Conservation (phyloP, 2,329 filamentous ascomycete genomes). For the Trichoderma afroharzianum region DNA sequence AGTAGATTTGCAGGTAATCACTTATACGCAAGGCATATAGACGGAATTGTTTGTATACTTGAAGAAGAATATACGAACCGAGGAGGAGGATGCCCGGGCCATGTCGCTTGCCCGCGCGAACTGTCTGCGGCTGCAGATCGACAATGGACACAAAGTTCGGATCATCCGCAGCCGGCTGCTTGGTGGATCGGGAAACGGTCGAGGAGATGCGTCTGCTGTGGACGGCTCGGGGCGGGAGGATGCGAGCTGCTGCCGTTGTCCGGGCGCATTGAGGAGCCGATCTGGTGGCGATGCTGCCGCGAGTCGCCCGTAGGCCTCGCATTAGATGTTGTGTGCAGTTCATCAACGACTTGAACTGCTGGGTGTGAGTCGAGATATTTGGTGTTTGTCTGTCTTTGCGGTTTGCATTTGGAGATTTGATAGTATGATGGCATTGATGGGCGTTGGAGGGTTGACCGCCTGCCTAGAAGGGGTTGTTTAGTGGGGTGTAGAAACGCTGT, state of each 20-base stretch:
- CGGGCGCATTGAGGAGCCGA: conserved; percentile 5
- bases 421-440: background rate
- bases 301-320: conserved; percentile 25
- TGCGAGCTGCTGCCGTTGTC: background rate
- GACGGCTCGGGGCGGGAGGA: background rate
- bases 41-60: background rate
- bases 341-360: conserved; percentile 21
- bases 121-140: conserved; percentile 77
- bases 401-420: background rate
- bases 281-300: background rate
- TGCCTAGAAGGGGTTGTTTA: conserved; percentile 13
- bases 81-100: conserved; percentile 78
- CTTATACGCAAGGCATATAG: background rate
- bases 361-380: background rate
- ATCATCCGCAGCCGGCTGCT: conserved; percentile 61
- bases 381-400: background rate
- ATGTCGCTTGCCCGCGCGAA: conserved; percentile 70
- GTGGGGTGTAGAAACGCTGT: background rate
- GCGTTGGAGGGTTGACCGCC: conserved; percentile 11
- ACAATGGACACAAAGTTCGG: conserved; percentile 80
- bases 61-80: conserved; percentile 40
- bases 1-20: no score
- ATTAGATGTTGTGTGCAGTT: conserved; percentile 27
- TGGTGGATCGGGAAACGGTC: conserved; percentile 21
- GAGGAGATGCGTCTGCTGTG: conserved; percentile 19